Evolutionary conservation across 257 asterid species (phyloP), one percentile per base, ranked within the genome.

Genomic region (Ophiorrhiza pumila): DNA sequence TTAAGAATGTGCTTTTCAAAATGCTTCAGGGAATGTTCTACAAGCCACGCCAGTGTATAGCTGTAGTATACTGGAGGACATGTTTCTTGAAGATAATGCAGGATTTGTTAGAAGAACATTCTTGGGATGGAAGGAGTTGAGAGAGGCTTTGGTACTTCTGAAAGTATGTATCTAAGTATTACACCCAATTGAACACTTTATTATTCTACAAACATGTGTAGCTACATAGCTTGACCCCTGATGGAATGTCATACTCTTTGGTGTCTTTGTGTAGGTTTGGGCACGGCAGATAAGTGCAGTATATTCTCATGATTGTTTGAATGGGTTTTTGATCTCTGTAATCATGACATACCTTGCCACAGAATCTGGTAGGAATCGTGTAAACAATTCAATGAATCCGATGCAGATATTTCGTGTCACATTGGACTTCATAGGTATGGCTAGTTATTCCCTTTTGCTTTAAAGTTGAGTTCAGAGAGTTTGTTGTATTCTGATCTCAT

Each of bases 41-140:
- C 83, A 81, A 84, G 88, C 98, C 71, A 95, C 99, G 42, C 96
- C 93, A 9, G 84, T 71, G 80, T 95, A 95, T 83, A 95, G 92
- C 80, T 84, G 81, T 72, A 95, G 99, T 73, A 95, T 95, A 78
- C 73, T 95, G 82, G 98, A 95, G 91, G 99, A 95, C 88, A 84
- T 95, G 96, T 81, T 82, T 80, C 86, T 92, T 45, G 99, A 92
- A 81, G 96, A 89, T 65, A 90, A 90, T 83, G 87, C 87, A 43
- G 88, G 83, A 75, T 80, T 85, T 82, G 76, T 95, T 43, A 86
- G 77, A 72, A 86, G 77, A 71, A 84, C 84, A 69, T 87, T 95
- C 78, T 65, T 56, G 53, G 99, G 88, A 72, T 72, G 91, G 88
- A 88, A 87, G 84, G 96, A 89, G 83, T 78, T 95, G 80, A 73